Base-by-base conservation (phyloP, 2,329 filamentous ascomycete genomes). In the Berkeleyomyces basicola region DNA sequence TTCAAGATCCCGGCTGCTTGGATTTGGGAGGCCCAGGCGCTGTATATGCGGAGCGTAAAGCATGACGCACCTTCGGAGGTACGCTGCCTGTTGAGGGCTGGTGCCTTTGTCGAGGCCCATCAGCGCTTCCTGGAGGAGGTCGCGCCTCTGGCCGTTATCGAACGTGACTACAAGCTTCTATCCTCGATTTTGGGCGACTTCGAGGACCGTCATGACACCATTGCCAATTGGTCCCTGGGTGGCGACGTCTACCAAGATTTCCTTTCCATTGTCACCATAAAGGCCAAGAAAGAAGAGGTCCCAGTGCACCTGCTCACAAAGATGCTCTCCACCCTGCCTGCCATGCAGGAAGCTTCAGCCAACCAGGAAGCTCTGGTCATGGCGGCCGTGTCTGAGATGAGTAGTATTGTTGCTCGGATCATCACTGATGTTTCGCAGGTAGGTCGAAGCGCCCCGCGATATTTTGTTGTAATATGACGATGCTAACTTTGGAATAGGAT, bases 11-110 rank as follows among this genome's bases (percentile, higher is more conserved):
- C 92, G 0, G 73, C 79, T 1, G 72, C 80, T 3, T 95, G 92
- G 90, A 79, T 97, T 59, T 95, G 88, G 83, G 83, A 89, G 65
- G 89, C 93, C 16, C 88, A 91, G 70, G 91, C 91, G 10, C 78
- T 92, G 11, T 86, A 87, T 72, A 90, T 90, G 73, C 86, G 88
- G 65, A 84, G 85, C 64, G 82, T 84, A 57, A 82, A 81, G 69
- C 82, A 84, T 66, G 83, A 91, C 70, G 79, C 86, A 9, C 79
- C 78, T 55, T 77, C 78, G 4, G 89, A 96, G 72, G 87, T 92
- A 7, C 80, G 86, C 62, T 93, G 85, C 69, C 83, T 99, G 10
- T 80, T 97, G 64, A 83, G 84, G 58, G 92, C 90, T 1, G 80
- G 82, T 46, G 84, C 88, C 49, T 87, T 84, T 72, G 78, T 83